Evolutionary conservation across 257 asterid species (phyloP).

Genomic region (Solanum ossicruentum): DNA sequence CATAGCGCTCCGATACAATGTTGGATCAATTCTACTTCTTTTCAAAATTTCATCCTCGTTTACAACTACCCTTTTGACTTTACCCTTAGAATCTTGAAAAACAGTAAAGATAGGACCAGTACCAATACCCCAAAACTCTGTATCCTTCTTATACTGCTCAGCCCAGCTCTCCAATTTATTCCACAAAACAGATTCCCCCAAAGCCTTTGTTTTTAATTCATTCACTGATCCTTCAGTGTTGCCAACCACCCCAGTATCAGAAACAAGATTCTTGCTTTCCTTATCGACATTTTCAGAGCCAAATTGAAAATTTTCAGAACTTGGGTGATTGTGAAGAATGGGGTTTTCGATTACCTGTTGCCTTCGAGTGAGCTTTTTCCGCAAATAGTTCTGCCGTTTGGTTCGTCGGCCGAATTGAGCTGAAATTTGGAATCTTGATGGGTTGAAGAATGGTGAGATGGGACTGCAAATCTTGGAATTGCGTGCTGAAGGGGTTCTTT

Average conservation of each 20-base stretch:
- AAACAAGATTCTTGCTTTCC: conserved; percentile 14
- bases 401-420: conserved; percentile 45
- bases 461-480: conserved; percentile 12
- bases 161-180: conserved; percentile 72
- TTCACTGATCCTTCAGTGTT: conserved; percentile 3
- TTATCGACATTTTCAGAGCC: conserved; percentile 1
- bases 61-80: conserved; percentile 58
- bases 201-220: conserved; percentile 18
- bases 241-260: background rate
- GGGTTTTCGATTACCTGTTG: conserved; percentile 39
- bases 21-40: conserved; percentile 37
- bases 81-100: conserved; percentile 47
- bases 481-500: conserved; percentile 17
- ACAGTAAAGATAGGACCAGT: conserved; percentile 58
- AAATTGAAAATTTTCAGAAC: conserved; percentile 17
- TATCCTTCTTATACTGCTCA: conserved; percentile 67
- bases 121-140: conserved; percentile 81
- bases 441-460: conserved; percentile 11
- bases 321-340: conserved; percentile 11
- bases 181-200: conserved; percentile 49
- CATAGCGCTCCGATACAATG: conserved; percentile 13
- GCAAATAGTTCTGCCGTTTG: conserved; percentile 53
- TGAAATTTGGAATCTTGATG: conserved; percentile 35
- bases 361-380: conserved; percentile 47
- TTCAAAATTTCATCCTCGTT: conserved; percentile 68